Evolutionary conservation across 371 early-diverging fungal genomes (phyloP), one percentile per base, ranked within the genome.

Genomic region (Syncephalis fuscata): DNA sequence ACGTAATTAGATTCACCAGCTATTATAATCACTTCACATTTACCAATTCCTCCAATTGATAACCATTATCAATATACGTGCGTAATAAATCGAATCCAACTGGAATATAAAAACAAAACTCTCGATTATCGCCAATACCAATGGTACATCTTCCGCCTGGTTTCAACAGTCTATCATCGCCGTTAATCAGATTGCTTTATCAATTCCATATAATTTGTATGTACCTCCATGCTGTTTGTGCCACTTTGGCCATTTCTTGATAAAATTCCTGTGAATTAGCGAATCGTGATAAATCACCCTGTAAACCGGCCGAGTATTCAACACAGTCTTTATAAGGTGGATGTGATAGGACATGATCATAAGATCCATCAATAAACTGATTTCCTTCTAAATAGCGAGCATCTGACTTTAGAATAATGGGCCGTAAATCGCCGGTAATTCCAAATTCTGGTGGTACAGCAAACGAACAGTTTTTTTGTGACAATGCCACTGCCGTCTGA

Each of bases 261-360:
- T 76, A 76, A 47, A 92, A 92, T 42, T 85, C 87, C 0, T 68
- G 63, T 1, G 80, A 62, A 10, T 76, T 83, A 15, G 82, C 80
- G 51, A 79, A 84, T 27, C 76, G 65, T 0, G 80, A 80, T 39
- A 92, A 64, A 48, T 92, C 92, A 9, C 90, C 90, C 17, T 78
- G 80, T 19, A 86, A 69, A 57, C 80, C 73, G 9, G 68, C 56
- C 49, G 73, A 70, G 50, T 69, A 73, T n/a, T 61, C 47, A 4
- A 78, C 71, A 45, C 91, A 91, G 57, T 92, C 89, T 59, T 92
- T 91, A 66, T 92, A 92, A 0, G 92, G 92, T 16, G 92, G 92
- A 55, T 92, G 92, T 0, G 88, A 85, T 23, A 92, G 68, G 3
- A 92, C 67, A 54, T 88, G 88, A 61, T 88, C 86, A 52, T 81